A percentile compares a stretch with the other conserved stretches of the same genome.
Evolutionary conservation across 2,329 filamentous ascomycete genomes (phyloP).

Genomic region (Colletotrichum acutatum): DNA sequence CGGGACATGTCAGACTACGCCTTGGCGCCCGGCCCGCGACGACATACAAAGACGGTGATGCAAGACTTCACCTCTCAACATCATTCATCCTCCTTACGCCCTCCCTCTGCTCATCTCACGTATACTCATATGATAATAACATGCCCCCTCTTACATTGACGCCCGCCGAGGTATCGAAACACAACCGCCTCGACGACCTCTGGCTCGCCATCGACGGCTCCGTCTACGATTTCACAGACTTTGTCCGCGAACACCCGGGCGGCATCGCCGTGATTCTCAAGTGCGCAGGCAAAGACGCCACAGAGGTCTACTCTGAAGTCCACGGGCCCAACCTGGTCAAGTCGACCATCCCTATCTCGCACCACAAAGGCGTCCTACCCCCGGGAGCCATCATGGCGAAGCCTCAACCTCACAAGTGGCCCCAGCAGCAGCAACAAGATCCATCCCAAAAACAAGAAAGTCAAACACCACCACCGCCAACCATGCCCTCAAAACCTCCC

Average conservation of each 20-base stretch:
- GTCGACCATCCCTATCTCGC: conserved; percentile 54
- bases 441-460: conserved; percentile 11
- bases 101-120: neutral
- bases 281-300: conserved; percentile 65
- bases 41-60: conserved; percentile 1
- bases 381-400: conserved; percentile 9
- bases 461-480: neutral
- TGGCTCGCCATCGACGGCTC: conserved; percentile 75
- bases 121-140: neutral
- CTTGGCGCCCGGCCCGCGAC: conserved; percentile 8
- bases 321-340: conserved; percentile 57
- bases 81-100: neutral
- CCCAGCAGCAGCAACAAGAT: conserved; percentile 41
- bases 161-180: conserved; percentile 55
- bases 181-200: conserved; percentile 59
- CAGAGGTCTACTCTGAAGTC: conserved; percentile 61
- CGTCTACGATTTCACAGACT: conserved; percentile 75
- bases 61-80: neutral
- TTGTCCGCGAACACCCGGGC: conserved; percentile 57
- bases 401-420: conserved; percentile 11
- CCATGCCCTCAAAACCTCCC: conserved; percentile 52
- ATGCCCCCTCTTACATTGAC: conserved; percentile 45
- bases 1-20: conserved; percentile 12
- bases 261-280: conserved; percentile 55
- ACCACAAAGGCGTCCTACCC: conserved; percentile 58